Evolutionary conservation across 495 filamentous ascomycete species (phyloP).

Genomic region (Baudoinia panamericana): DNA sequence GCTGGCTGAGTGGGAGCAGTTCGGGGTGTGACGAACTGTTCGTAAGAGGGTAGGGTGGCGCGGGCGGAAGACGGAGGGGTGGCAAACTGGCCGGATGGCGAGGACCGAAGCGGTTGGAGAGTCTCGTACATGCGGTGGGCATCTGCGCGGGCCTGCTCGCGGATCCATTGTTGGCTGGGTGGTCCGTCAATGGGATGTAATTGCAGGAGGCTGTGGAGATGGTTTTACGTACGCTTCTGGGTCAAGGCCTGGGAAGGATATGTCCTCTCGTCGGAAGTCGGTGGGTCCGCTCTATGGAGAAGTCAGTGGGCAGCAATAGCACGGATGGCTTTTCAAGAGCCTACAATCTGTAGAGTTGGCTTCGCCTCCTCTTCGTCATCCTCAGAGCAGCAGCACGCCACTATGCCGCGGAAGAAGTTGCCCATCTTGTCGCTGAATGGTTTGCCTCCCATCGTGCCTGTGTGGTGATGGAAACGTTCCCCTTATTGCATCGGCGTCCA

Average conservation of each 20-base stretch:
- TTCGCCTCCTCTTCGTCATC: conserved; percentile 16
- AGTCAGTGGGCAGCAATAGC: no score
- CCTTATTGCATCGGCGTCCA: no score
- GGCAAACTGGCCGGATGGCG: conserved; percentile 16
- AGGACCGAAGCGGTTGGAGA: conserved; percentile 18
- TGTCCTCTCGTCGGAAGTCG: conserved; percentile 25
- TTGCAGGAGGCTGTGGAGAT: not conserved
- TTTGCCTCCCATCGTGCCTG: not conserved
- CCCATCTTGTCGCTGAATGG: conserved; percentile 11
- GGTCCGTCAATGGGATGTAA: not conserved
- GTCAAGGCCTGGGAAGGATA: conserved; percentile 21
- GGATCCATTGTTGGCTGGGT: conserved; percentile 21
- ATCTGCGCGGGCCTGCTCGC: conserved; percentile 25
- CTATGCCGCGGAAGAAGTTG: conserved; percentile 15
- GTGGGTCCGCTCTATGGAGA: conserved; percentile 22
- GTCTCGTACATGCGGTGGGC: conserved; percentile 16
- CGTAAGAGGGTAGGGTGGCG: conserved; percentile 7
- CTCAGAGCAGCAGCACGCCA: conserved; percentile 17
- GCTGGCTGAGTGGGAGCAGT: conserved; percentile 5
- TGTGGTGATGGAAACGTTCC: no score
- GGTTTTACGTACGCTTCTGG: conserved; percentile 27
- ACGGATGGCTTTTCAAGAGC: conserved; percentile 1
- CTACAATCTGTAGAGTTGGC: conserved; percentile 15
- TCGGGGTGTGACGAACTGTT: conserved; percentile 12
- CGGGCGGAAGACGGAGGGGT: not conserved